Evolutionary conservation across 2,329 filamentous ascomycete species (phyloP).

Genomic region (Polytolypa hystricis): DNA sequence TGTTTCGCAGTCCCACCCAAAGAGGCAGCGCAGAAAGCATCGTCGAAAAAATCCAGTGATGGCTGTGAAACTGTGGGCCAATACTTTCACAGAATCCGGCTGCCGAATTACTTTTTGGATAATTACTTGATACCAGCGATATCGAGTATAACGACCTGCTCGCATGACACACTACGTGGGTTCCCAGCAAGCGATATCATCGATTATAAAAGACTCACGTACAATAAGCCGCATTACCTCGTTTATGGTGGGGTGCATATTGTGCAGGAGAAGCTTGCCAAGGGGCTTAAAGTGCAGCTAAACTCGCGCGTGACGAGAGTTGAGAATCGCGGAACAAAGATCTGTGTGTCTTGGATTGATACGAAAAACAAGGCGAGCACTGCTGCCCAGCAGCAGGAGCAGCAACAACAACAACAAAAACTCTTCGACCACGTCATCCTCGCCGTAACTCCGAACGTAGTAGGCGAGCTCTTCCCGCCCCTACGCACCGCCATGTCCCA

Average conservation of each 20-base stretch:
- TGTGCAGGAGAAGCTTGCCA: conserved; percentile 38
- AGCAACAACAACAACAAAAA: conserved; percentile 14
- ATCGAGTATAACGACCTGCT: conserved; percentile 45
- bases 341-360: conserved; percentile 15
- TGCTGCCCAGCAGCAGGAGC: not conserved
- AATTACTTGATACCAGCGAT: conserved; percentile 46
- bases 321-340: conserved; percentile 9
- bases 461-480: conserved; percentile 38
- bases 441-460: conserved; percentile 45
- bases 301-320: conserved; percentile 19
- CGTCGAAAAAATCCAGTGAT: not conserved
- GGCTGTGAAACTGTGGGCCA: conserved; percentile 36
- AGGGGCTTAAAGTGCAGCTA: conserved; percentile 34
- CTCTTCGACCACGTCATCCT: conserved; percentile 43
- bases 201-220: conserved; percentile 39
- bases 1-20: conserved; percentile 39
- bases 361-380: conserved; percentile 6
- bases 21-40: not conserved
- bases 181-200: conserved; percentile 46
- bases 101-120: conserved; percentile 38
- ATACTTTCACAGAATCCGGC: conserved; percentile 41
- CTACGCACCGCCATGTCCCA: conserved; percentile 26
- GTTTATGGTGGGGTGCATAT: conserved; percentile 40
- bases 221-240: conserved; percentile 41
- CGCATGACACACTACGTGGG: conserved; percentile 38